Evolutionary conservation across 805 yeast species (phyloP).

Genomic region (Lipomyces kockii): DNA sequence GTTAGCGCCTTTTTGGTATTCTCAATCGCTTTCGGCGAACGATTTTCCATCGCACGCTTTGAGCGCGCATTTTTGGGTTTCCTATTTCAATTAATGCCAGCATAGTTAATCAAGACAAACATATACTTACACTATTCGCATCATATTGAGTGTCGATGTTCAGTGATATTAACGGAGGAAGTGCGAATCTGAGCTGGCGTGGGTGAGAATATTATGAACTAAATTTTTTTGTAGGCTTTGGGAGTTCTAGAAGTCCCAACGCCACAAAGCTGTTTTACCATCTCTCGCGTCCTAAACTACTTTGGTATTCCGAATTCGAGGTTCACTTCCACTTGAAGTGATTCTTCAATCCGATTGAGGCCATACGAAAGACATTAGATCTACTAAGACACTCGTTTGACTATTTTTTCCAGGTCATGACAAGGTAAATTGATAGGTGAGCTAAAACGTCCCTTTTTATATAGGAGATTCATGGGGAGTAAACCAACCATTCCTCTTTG

Average conservation of each 20-base stretch:
- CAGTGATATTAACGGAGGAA: background rate
- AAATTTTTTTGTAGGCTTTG: slow-evolving; percentile 3
- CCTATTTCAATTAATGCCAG: slow-evolving; percentile 42
- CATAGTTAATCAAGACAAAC: background rate
- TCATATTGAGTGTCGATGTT: slow-evolving; percentile 16
- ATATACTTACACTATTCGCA: slow-evolving; percentile 26
- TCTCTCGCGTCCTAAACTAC: too few relatives aligned
- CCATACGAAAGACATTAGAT: too few relatives aligned
- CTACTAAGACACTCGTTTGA: too few relatives aligned
- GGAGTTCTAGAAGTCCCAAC: slow-evolving; percentile 7
- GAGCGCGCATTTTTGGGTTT: slow-evolving; percentile 94
- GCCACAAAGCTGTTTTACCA: background rate
- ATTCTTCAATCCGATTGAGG: too few relatives aligned
- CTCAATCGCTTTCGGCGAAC: slow-evolving; percentile 86
- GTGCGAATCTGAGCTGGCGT: background rate
- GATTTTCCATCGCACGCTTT: slow-evolving; percentile 88
- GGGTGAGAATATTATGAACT: background rate
- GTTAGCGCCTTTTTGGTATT: slow-evolving; percentile 89
- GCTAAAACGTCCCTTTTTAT: too few relatives aligned
- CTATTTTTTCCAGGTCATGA: too few relatives aligned
- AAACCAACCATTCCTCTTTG: too few relatives aligned
- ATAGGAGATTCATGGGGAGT: too few relatives aligned
- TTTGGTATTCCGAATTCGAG: too few relatives aligned
- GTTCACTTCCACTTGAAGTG: background rate
- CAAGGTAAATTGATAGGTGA: too few relatives aligned